Evolutionary conservation across 163 green algal genomes (phyloP), one percentile per base, ranked within the genome.

Genomic region (Volvox carteri): DNA sequence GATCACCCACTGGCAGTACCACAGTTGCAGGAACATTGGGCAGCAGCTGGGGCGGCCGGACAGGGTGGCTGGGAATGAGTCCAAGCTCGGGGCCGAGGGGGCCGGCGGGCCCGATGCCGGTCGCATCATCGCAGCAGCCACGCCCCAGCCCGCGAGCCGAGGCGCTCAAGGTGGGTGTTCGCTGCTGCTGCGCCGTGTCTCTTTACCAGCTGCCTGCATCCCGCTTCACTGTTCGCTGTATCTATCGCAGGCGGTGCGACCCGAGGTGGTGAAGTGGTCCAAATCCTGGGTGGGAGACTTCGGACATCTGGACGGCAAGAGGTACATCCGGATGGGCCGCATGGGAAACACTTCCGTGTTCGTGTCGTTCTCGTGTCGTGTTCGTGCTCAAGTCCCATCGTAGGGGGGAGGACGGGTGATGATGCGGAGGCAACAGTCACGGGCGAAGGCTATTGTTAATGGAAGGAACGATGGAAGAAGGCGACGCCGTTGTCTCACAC

Each of bases 241-340:
- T 25, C 35, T 21, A n/a, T 37, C 23, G 30, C 68, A 77, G 60
- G 19, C 9, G 12, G 73, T 81, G 30, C 58, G 78, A 33, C 73
- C 68, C 28, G 86, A 90, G 33, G 75, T 90, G 52, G 85, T 73
- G 14, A 58, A 84, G 50, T 75, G 33, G 33, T 85, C 60, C 62
- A 75, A 54, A 28, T 60, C 33, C 30, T 92, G 87, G 92, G 84
- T 92, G 44, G 90, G 92, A 6, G 86, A 94, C 76, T 94, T 91
- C 79, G 92, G 92, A 1, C 92, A 94, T 54, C 79, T 94, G 21
- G 75, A 93, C 8, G 78, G 56, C 35, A 76, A 54, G 37, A 23
- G 70, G 70, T 89, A 25, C 39, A 7, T 37, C 39, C 1, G 30
- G 35, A n/a, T n/a, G n/a, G n/a, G n/a, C n/a, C n/a, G n/a, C n/a